These are phyloP conservation scores for Kernera saxatilis DNA, from an alignment of 345 rosid species.

Conservation along the genomic window DNA sequence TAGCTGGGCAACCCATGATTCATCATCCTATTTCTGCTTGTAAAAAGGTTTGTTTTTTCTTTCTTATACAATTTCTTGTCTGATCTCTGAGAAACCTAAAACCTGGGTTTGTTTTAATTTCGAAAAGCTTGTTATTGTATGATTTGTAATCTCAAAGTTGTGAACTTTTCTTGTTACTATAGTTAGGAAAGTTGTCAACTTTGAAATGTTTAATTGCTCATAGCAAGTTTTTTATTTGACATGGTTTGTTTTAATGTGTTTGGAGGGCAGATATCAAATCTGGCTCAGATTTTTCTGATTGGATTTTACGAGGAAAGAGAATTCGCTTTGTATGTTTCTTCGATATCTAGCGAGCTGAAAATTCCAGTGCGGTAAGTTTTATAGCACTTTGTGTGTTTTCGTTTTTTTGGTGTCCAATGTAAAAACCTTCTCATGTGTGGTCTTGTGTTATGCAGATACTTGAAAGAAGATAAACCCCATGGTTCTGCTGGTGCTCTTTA, in stretches of 20 bases:
- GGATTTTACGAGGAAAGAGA: constrained; percentile 86
- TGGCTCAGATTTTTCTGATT: constrained; percentile 59
- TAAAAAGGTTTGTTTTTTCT: constrained; percentile 44
- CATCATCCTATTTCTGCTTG: constrained; percentile 92
- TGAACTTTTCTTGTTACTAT: not conserved
- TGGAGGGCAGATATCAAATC: constrained; percentile 54
- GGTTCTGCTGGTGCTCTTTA: constrained; percentile 91
- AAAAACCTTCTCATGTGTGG: not conserved
- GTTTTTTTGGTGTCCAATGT: not conserved
- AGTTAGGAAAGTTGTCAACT: not conserved
- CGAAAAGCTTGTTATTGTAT: not conserved
- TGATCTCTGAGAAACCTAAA: not conserved
- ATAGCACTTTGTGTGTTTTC: not conserved
- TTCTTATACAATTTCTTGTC: not conserved
- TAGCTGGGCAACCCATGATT: constrained; percentile 90
- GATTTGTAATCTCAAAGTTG: not conserved
- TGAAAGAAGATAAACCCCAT: constrained; percentile 78
- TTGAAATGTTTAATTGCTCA: constrained; percentile 1
- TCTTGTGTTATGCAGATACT: constrained; percentile 41
- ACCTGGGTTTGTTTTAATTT: not conserved
- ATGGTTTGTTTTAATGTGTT: not conserved
- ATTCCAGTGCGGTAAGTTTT: constrained; percentile 64
- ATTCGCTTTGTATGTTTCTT: constrained; percentile 67
- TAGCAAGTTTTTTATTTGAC: not conserved
- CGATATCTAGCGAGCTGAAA: constrained; percentile 70